Percentiles rank a stretch among this genome's conserved stretches.
These are phyloP conservation scores for Boletus patriciae DNA, from an alignment of 768 basidiomycete genomes.

Conservation along the genomic window DNA sequence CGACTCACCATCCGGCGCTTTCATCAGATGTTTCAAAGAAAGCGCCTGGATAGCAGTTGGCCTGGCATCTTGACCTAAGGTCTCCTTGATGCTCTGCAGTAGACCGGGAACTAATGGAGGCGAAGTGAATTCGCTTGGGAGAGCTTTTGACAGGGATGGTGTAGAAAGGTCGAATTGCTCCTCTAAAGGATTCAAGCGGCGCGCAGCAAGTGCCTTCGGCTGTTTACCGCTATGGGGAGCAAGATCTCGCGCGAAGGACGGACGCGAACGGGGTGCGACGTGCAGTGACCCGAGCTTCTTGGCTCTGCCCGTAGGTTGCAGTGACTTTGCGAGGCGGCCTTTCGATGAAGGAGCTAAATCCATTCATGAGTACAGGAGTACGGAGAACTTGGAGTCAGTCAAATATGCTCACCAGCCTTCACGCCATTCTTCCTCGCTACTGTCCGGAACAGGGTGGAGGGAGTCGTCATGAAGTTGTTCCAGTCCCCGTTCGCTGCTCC, in stretches of 20 bases:
- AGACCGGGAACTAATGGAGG: slow-evolving; percentile 72
- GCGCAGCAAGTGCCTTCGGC: background rate
- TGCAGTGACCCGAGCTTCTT: slow-evolving; percentile 30
- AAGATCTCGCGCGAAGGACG: slow-evolving; percentile 16
- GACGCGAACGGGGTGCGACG: slow-evolving; percentile 20
- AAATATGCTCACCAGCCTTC: slow-evolving; percentile 14
- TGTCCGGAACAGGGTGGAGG: slow-evolving; percentile 6
- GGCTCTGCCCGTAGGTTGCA: slow-evolving; percentile 28
- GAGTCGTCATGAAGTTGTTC: slow-evolving; percentile 4
- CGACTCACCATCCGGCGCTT: slow-evolving; percentile 15
- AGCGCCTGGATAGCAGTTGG: slow-evolving; percentile 83
- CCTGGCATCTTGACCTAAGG: slow-evolving; percentile 52
- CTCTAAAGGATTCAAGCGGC: slow-evolving; percentile 28
- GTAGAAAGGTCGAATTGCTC: slow-evolving; percentile 40
- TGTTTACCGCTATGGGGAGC: slow-evolving; percentile 21
- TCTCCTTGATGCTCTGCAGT: slow-evolving; percentile 52
- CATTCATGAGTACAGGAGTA: background rate
- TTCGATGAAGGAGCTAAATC: slow-evolving; percentile 24
- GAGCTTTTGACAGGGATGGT: slow-evolving; percentile 20
- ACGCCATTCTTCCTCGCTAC: slow-evolving; percentile 11
- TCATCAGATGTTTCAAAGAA: slow-evolving; percentile 64
- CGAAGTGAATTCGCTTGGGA: slow-evolving; percentile 53
- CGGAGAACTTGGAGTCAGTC: too few relatives aligned
- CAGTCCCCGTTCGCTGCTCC: background rate
- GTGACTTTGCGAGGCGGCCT: slow-evolving; percentile 28